Conservation (phyloP, 306 rosid genomes). For the Glycine soja region DNA sequence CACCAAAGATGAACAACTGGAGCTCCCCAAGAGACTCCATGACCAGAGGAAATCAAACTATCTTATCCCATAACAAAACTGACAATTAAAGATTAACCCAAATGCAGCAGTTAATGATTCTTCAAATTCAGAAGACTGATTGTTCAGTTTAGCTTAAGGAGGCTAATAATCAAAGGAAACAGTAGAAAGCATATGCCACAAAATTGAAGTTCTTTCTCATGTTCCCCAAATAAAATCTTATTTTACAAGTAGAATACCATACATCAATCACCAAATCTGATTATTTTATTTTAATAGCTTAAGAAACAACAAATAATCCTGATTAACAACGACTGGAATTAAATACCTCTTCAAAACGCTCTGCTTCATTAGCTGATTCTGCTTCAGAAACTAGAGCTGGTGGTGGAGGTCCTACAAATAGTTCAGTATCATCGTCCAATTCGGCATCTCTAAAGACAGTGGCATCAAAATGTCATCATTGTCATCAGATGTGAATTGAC, state of each 20-base stretch:
- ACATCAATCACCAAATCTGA: slow-evolving; percentile 23
- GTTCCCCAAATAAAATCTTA: slow-evolving; percentile 24
- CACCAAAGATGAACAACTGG: neutral
- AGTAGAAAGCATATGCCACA: slow-evolving; percentile 28
- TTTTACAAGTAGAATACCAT: slow-evolving; percentile 25
- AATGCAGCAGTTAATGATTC: neutral
- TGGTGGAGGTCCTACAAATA: slow-evolving; percentile 88
- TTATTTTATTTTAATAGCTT: neutral
- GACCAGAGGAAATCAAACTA: slow-evolving; percentile 34
- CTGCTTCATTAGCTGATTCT: slow-evolving; percentile 92
- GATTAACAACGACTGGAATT: slow-evolving; percentile 21
- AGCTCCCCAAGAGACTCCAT: neutral
- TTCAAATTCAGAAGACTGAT: neutral
- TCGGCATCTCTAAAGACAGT: slow-evolving; percentile 66
- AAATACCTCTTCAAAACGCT: slow-evolving; percentile 93
- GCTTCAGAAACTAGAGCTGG: slow-evolving; percentile 89
- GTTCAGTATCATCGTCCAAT: slow-evolving; percentile 71
- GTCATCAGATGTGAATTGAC: slow-evolving; percentile 15
- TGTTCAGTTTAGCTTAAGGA: slow-evolving; percentile 18
- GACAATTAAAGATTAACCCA: slow-evolving; percentile 4
- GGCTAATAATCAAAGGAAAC: slow-evolving; percentile 27
- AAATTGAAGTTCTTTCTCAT: slow-evolving; percentile 20
- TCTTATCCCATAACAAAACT: neutral
- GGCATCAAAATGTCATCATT: slow-evolving; percentile 36
- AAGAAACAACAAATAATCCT: slow-evolving; percentile 4